A percentile compares a stretch with the other conserved stretches of the same genome.
phyloP scores from a whole-genome alignment of 768 basidiomycete genomes.

The Pluteus cervinus region DNA sequence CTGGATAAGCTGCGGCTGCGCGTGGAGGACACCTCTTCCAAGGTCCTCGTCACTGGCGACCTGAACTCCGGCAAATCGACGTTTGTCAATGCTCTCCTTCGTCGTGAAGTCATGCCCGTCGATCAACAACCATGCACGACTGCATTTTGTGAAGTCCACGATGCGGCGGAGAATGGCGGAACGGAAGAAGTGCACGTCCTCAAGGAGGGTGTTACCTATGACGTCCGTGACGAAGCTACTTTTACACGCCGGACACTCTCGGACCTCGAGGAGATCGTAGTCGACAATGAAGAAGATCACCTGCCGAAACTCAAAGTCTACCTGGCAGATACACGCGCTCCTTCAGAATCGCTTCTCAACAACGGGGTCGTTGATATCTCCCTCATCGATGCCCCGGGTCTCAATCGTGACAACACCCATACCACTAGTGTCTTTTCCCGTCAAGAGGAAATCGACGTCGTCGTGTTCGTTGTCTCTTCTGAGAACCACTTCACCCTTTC shows the following conservation, averaged over 20 bases:
- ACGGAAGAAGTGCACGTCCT: slow-evolving; percentile 83
- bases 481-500: slow-evolving; percentile 99
- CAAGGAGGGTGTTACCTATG: slow-evolving; percentile 63
- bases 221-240: slow-evolving; percentile 66
- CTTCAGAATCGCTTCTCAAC: slow-evolving; percentile 81
- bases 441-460: slow-evolving; percentile 97
- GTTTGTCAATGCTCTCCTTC: slow-evolving; percentile 91
- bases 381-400: slow-evolving; percentile 95
- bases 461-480: slow-evolving; percentile 96
- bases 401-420: slow-evolving; percentile 91
- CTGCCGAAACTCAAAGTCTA: slow-evolving; percentile 83
- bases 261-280: slow-evolving; percentile 75
- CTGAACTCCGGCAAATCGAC: slow-evolving; percentile 98
- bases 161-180: slow-evolving; percentile 75
- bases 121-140: slow-evolving; percentile 99
- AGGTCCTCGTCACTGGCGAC: slow-evolving; percentile 97
- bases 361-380: slow-evolving; percentile 97
- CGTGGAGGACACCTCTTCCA: slow-evolving; percentile 87
- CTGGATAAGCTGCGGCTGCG: slow-evolving; percentile 82
- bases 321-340: slow-evolving; percentile 72
- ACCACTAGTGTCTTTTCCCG: slow-evolving; percentile 94
- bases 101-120: slow-evolving; percentile 89
- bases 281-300: slow-evolving; percentile 65
- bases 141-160: slow-evolving; percentile 94
- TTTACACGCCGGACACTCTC: slow-evolving; percentile 61